Base-by-base conservation (phyloP, 768 basidiomycete genomes). In the Megacollybia marginata region DNA sequence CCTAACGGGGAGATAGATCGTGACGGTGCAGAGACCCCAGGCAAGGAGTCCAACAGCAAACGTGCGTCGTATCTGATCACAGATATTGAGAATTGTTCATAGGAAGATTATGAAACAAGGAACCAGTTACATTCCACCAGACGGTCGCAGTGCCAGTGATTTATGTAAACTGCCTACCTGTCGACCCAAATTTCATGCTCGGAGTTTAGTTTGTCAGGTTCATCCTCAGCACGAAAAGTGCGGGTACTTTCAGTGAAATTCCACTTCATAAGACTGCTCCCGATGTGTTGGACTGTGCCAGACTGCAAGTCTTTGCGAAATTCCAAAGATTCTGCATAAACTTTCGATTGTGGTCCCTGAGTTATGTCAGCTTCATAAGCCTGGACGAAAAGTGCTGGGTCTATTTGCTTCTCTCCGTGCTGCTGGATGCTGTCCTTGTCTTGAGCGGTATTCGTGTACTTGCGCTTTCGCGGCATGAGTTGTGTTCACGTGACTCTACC, bases 291-390 rank as follows among this genome's bases (percentile, higher is more conserved):
- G 23, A 28, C 40, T n/a, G 18, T 32, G 48, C 44, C 18, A 19
- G 46, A 42, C 28, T 44, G 34, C 40, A 19, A 34, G 46, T 45
- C 9, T 44, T 42, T n/a, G 32, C 43, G 18, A 47, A 51, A 15
- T 35, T 62, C 60, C 11, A 62, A 44, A 43, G 59, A 63, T 9
- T 54, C 59, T 3, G 71, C 71, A 38, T 57, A 72, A 1, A 75
- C 68, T 9, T 62, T 55, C 1, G 76, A 78, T 15, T 65, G 63
- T 0, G 76, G 67, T 2, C 83, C 80, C 15, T 75, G 75, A 4
- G 83, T 62, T 18, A 93, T 65, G 45, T 86, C 82, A 5, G 87
- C 86, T 64, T 93, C 91, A 60, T 90, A 75, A 0, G 87, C 91
- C 55, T 83, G 80, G 33, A 91, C 67, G 52, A 70, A 76, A 4